phyloP scores from a whole-genome alignment of 805 yeast species.

The Pichia kluyveri region DNA sequence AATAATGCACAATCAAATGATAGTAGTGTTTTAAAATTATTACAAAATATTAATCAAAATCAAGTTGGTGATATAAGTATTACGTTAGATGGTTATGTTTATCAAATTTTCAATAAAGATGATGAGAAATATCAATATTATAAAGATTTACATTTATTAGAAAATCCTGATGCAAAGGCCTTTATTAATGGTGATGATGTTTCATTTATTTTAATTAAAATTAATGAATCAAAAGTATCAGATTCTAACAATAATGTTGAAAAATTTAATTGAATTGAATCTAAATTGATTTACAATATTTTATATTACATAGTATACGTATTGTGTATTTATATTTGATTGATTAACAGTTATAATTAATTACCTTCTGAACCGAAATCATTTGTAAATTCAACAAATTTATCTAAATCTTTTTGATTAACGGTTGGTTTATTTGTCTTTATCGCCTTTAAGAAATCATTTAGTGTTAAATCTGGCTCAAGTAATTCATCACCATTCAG shows the following conservation, averaged over 20 bases:
- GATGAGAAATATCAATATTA: constrained; percentile 48
- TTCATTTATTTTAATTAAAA: constrained; percentile 55
- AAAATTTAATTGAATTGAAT: constrained; percentile 5
- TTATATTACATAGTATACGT: not conserved
- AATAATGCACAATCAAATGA: constrained; percentile 17
- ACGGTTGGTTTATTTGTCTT: constrained; percentile 93
- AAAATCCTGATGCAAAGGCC: constrained; percentile 59
- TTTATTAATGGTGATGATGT: constrained; percentile 59
- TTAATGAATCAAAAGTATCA: constrained; percentile 66
- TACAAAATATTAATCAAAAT: constrained; percentile 69
- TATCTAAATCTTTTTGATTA: constrained; percentile 69
- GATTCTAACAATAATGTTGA: constrained; percentile 59
- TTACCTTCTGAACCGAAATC: constrained; percentile 99
- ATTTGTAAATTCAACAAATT: constrained; percentile 79
- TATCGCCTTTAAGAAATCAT: constrained; percentile 89
- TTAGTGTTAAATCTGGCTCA: constrained; percentile 84
- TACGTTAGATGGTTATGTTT: constrained; percentile 62
- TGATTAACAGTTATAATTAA: not conserved
- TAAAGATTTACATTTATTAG: constrained; percentile 49
- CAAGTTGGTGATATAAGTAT: constrained; percentile 77
- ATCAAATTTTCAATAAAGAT: constrained; percentile 40
- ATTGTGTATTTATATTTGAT: too few species aligned
- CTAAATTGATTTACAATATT: not conserved
- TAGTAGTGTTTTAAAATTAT: constrained; percentile 40
- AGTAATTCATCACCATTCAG: constrained; percentile 79